Conservation (phyloP, 257 asterid species). For the Orobanche coerulescens region DNA sequence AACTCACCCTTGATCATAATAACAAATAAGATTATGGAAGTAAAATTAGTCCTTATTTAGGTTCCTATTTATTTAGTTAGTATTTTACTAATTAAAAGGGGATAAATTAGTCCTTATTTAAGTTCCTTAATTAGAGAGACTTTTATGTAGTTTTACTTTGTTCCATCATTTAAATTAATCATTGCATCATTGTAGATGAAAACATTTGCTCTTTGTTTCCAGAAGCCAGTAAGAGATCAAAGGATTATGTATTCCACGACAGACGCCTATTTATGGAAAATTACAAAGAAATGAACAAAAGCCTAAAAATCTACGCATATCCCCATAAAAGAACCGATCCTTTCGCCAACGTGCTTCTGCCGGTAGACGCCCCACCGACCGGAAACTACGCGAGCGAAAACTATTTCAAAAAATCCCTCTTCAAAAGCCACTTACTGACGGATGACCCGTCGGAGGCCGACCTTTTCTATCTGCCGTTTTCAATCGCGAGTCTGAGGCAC, state of each 20-base stretch:
- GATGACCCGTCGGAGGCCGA: slow-evolving; percentile 58
- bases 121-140: no score
- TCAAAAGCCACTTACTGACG: slow-evolving; percentile 62
- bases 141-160: no score
- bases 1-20: no score
- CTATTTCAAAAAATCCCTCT: slow-evolving; percentile 68
- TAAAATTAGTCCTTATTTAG: no score
- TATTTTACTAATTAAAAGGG: no score
- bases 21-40: no score
- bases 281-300: slow-evolving; percentile 58
- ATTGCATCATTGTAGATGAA: neutral
- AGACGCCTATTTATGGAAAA: slow-evolving; percentile 37
- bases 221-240: neutral
- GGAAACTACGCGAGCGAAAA: slow-evolving; percentile 97
- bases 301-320: slow-evolving; percentile 55
- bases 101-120: no score
- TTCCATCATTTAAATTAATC: neutral
- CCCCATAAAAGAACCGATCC: slow-evolving; percentile 52
- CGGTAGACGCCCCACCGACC: slow-evolving; percentile 32
- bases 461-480: slow-evolving; percentile 80
- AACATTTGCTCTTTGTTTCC: neutral
- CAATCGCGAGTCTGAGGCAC: slow-evolving; percentile 61
- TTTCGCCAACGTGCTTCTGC: slow-evolving; percentile 59
- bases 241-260: slow-evolving; percentile 45
- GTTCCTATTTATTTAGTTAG: no score